Evolutionary conservation across 2,329 filamentous ascomycete species (phyloP).

Genomic region (Fusarium haematococcum): DNA sequence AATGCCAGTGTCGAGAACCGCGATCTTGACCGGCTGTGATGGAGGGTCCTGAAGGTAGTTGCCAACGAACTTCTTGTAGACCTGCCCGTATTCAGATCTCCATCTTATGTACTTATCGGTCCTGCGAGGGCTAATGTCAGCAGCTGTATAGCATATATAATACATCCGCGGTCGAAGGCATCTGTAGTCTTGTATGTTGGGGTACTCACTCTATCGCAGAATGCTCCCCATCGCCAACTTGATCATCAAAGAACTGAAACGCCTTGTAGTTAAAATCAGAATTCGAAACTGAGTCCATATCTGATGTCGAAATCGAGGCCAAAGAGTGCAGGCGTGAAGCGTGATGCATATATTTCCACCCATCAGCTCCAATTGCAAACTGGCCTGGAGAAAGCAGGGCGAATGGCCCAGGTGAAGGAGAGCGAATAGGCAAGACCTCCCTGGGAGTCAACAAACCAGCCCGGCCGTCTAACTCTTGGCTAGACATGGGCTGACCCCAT

Average conservation of each 20-base stretch:
- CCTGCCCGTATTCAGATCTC: not conserved
- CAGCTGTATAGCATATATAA: not conserved
- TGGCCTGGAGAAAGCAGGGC: not conserved
- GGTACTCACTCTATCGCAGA: not conserved
- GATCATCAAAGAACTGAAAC: not conserved
- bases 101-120: not conserved
- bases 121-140: not conserved
- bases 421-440: not conserved
- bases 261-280: not conserved
- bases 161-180: not conserved
- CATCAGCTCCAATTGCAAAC: not conserved
- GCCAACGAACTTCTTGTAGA: not conserved
- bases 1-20: constrained; percentile 2
- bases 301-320: not conserved
- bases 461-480: not conserved
- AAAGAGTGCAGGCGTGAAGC: not conserved
- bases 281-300: not conserved
- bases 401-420: not conserved
- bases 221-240: not conserved
- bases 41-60: not conserved
- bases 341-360: not conserved
- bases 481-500: not conserved
- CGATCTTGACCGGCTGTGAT: not conserved
- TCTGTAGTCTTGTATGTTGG: not conserved
- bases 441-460: not conserved